Conservation (phyloP, 768 basidiomycete species). For the Kondoa subrosea region DNA sequence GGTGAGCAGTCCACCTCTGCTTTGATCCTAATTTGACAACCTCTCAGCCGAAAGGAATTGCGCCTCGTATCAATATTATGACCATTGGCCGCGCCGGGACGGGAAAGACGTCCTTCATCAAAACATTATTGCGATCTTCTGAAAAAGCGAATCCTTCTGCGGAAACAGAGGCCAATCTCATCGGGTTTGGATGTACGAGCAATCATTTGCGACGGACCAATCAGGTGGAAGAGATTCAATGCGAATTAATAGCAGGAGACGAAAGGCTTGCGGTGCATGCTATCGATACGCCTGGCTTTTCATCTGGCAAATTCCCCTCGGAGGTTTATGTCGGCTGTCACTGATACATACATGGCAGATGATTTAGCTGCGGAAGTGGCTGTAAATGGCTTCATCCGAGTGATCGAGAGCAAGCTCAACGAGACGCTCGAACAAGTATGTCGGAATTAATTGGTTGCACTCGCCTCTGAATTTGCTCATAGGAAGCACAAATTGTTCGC, state of each 20-base stretch:
- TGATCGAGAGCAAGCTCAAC: background rate
- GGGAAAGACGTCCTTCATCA: slow-evolving; percentile 11
- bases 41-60: background rate
- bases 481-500: slow-evolving; percentile 13
- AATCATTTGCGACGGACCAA: background rate
- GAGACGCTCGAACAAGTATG: slow-evolving; percentile 4
- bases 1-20: background rate
- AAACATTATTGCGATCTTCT: background rate
- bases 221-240: background rate
- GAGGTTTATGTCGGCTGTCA: background rate
- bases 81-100: background rate
- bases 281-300: slow-evolving; percentile 5
- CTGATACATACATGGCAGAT: background rate
- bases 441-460: background rate
- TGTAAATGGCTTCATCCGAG: background rate
- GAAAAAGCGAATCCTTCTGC: background rate
- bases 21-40: background rate
- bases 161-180: background rate
- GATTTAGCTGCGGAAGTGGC: slow-evolving; percentile 6
- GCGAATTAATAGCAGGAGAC: background rate
- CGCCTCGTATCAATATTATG: slow-evolving; percentile 5
- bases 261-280: slow-evolving; percentile 4
- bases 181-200: background rate
- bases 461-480: background rate
- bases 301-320: background rate